Base-by-base conservation (phyloP, 23 red algal species). In the Gracilaria caudata region DNA sequence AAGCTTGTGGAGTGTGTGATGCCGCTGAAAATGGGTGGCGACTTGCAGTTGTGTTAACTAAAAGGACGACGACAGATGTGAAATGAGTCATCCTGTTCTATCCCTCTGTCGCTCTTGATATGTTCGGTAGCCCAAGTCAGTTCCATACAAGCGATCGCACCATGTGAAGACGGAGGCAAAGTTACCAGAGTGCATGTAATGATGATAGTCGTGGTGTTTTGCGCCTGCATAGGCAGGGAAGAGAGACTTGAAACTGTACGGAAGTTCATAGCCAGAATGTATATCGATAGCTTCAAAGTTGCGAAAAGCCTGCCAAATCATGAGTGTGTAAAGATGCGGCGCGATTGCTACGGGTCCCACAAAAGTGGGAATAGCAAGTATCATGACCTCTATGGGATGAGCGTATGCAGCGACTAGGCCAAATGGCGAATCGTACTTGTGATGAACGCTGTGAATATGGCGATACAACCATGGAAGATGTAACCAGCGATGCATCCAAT, bases 111-210 rank as follows among this genome's bases (percentile, higher is more conserved):
- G 49, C 26, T 59, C 41, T 39, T 83, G 47, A 40, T 73, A 77
- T 21, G 66, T 84, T 32, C 51, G 44, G 20, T 73, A 94, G 30
- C 85, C 79, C 9, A 64, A 28, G 30, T 80, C 76, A n/a, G 92
- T 94, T 20, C 92, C 92, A 45, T 94, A 94, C 11, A 94, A 24
- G 30, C 68, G 40, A 74, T 94, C 92, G 55, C 78, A 85, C 92
- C 92, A 94, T 14, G 64, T 84, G 71, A 94, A 94, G 20, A 90
- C 80, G 20, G 92, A 94, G n/a, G 92, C 92, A 55, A 86, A 98
- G 72, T 98, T 98, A 24, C 96, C 96, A 49, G 96, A 98, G 73
- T 92, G 94, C 72, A 88, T 93, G 75, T 94, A 89, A 47, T 98
- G 96, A 79, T 98, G 96, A 88, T 98, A 87, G 65, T 98, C 96